Conservation (phyloP, 129 eudicot genomes). For the Rutidosis leptorrhynchoides region DNA sequence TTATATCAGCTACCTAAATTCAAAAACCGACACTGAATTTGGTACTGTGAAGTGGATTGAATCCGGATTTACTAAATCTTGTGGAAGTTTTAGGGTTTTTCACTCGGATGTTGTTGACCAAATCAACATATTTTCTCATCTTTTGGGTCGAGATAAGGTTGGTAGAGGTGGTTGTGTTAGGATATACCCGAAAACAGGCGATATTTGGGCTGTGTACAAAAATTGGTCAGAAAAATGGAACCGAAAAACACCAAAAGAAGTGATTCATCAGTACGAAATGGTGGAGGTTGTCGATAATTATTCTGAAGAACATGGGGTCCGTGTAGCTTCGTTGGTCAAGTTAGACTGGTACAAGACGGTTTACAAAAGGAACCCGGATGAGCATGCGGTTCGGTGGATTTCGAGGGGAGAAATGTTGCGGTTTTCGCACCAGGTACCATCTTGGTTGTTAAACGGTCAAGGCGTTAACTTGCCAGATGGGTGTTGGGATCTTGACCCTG, state of each 20-base stretch:
- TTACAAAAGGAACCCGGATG: constrained; percentile 47
- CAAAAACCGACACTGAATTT: constrained; percentile 80
- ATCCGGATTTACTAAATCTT: constrained; percentile 86
- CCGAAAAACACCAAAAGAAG: constrained; percentile 62
- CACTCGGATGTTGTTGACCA: constrained; percentile 69
- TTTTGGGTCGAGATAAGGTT: constrained; percentile 68
- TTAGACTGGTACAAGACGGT: constrained; percentile 73
- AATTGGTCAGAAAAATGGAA: constrained; percentile 86
- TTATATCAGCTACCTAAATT: constrained; percentile 67
- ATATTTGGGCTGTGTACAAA: constrained; percentile 80
- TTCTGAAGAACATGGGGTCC: constrained; percentile 68
- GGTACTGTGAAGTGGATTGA: constrained; percentile 63
- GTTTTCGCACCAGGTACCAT: constrained; percentile 87
- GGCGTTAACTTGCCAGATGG: constrained; percentile 63
- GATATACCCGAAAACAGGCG: constrained; percentile 77
- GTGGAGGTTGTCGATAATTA: constrained; percentile 84
- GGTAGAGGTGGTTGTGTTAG: constrained; percentile 89
- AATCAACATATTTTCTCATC: constrained; percentile 89
- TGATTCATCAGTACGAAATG: constrained; percentile 83
- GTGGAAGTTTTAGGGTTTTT: constrained; percentile 77
- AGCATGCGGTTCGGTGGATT: constrained; percentile 50
- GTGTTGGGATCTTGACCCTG: constrained; percentile 95
- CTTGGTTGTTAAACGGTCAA: constrained; percentile 52
- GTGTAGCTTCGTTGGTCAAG: constrained; percentile 57
- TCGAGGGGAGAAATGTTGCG: constrained; percentile 84